Base-by-base conservation (phyloP, 805 yeast species). In the Lachancea sp. region DNA sequence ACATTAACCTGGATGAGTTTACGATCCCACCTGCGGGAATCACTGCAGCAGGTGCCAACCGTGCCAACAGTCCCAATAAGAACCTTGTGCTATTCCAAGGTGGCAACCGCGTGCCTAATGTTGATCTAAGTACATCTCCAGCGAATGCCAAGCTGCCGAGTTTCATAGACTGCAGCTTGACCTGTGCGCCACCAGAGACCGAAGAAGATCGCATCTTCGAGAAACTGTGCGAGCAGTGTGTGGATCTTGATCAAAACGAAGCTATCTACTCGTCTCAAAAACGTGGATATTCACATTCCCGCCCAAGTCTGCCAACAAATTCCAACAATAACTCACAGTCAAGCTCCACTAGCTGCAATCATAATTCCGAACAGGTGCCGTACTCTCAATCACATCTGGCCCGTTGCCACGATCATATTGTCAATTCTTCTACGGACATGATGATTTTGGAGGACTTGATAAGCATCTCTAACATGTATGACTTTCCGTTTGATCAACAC, bases 11-110 rank as follows among this genome's bases (percentile, higher is more conserved):
- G n/a, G n/a, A n/a, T n/a, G n/a, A n/a, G 51, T 68, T 13, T 50
- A 68, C 28, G 72, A 68, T 43, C 56, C 68, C 1, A 67, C 72
- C 41, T 69, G 72, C 52, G 70, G 66, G 21, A 53, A 57, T 24
- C 49, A 55, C 5, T 69, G 65, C 46, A 46, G 18, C 16, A 8
- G 17, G 5, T 12, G 16, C 17, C 18, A 12, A 7, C 3, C 8
- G 18, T 13, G 30, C 30, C 18, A 28, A 13, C 30, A 28, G 30
- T 18, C 16, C 30, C 17, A 13, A 11, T 11, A 6, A 28, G 8
- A 28, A 28, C 7, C 12, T 28, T 8, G 8, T 28, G 8, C 15
- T 28, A 8, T 28, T 28, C n/a, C 30, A 28, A 28, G 13, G 13
- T 15, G 7, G 8, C 6, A 31, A 7, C 23, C 8, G 21, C 7